Percentiles rank a stretch among this genome's conserved stretches.
These are phyloP conservation scores for Fusarium sp. DNA, from an alignment of 2,329 filamentous ascomycete genomes.

Conservation along the genomic window DNA sequence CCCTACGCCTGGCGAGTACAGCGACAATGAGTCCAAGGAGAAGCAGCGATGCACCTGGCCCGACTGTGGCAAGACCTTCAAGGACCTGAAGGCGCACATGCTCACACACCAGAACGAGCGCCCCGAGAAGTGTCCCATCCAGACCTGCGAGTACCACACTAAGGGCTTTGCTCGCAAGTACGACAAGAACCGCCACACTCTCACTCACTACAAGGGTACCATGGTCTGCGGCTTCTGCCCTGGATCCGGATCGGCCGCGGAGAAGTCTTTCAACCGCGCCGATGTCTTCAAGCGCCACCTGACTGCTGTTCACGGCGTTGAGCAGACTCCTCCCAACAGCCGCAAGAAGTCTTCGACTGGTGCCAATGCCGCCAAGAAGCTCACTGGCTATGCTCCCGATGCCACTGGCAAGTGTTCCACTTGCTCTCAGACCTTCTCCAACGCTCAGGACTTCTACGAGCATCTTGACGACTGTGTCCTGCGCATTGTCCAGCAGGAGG, in stretches of 20 bases:
- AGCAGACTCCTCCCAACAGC: conserved; percentile 91
- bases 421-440: conserved; percentile 87
- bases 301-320: conserved; percentile 88
- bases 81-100: conserved; percentile 93
- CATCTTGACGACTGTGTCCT: conserved; percentile 83
- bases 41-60: conserved; percentile 78
- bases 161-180: conserved; percentile 96
- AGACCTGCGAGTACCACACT: conserved; percentile 87
- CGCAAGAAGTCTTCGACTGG: conserved; percentile 69
- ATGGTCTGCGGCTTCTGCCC: conserved; percentile 98
- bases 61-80: conserved; percentile 86
- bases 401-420: conserved; percentile 95
- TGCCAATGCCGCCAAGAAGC: conserved; percentile 64
- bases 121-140: conserved; percentile 92
- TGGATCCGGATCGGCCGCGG: conserved; percentile 83
- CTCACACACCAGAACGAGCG: conserved; percentile 90
- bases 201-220: conserved; percentile 96
- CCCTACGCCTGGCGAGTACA: conserved; percentile 64
- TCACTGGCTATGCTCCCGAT: conserved; percentile 74
- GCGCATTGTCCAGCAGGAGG: conserved; percentile 74
- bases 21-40: conserved; percentile 70
- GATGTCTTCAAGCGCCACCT: conserved; percentile 96
- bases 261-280: conserved; percentile 95
- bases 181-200: conserved; percentile 92
- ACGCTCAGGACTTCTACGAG: conserved; percentile 98